Evolutionary conservation across 2,329 filamentous ascomycete genomes (phyloP), one percentile per base, ranked within the genome.

Genomic region (Aspergillus aculeatus): DNA sequence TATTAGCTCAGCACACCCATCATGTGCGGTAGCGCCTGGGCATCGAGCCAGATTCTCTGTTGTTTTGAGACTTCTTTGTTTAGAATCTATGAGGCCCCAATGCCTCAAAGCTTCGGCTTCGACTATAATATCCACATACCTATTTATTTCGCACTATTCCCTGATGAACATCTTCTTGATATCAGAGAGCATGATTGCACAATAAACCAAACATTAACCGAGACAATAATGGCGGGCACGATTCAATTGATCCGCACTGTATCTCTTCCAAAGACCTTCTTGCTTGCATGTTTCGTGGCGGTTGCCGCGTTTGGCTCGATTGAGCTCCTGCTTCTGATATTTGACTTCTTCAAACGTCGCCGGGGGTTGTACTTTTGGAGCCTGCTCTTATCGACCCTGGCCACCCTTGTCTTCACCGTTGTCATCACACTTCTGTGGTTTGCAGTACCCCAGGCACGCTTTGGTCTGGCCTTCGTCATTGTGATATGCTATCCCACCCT

Each of bases 311-410:
- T 80, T 66, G 81, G 79, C 57, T 72, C 74, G 16, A 44, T 80
- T 32, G 80, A 81, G 57, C 73, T 81, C 7, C 67, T 74, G 41
- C 64, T 79, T 44, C 71, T 76, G 56, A 71, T 80, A 24, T 79
- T 79, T 56, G 68, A 74, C 53, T 77, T 74, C 6, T 82, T 82
- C 69, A 74, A 70, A 47, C 68, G 65, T 29, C 75, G 74, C 55
- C 67, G 63, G 9, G 77, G 78, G 0, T 67, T 81, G 1, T 82
- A 82, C 65, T 82, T 82, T 65, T 82, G 76, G 74, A 78, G 74
- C 57, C 67, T 80, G 56, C 64, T 80, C 21, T 60, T 74, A 11
- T 72, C 77, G 2, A 73, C 76, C 7, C 66, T 70, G 35, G 62
- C 69, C 3, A 76, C 78, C 12, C 70, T 79, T 29, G 58, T 75